Percentiles rank a stretch among this genome's conserved stretches.
These are phyloP conservation scores for Ceratorhiza oryzae-sativae DNA, from an alignment of 1,284 basidiomycete species.

Conservation along the genomic window DNA sequence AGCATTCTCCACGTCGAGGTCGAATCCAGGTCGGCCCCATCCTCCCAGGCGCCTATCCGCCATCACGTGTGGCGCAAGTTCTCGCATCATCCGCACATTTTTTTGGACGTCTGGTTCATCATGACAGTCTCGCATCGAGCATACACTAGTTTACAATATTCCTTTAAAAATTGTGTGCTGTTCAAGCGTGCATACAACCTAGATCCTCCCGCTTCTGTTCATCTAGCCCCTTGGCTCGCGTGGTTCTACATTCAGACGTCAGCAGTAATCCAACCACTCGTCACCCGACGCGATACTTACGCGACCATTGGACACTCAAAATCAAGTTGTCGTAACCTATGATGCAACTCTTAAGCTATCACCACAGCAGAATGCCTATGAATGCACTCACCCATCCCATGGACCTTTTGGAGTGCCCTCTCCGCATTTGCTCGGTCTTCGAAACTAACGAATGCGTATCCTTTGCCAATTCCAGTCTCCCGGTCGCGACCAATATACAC, in stretches of 20 bases:
- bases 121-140: neutral
- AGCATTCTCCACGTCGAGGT: conserved; percentile 28
- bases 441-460: conserved; percentile 96
- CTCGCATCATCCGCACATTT: neutral
- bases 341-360: neutral
- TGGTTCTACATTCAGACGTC: conserved; percentile 34
- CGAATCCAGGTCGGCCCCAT: neutral
- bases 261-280: neutral
- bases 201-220: neutral
- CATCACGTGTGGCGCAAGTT: neutral
- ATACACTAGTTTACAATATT: neutral
- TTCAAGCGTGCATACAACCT: neutral
- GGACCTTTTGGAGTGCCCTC: conserved; percentile 89
- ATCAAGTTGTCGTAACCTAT: conserved; percentile 82
- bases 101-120: neutral
- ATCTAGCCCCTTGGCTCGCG: conserved; percentile 29
- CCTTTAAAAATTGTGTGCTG: neutral
- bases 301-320: conserved; percentile 87
- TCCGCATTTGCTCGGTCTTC: conserved; percentile 84
- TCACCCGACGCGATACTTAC: conserved; percentile 55
- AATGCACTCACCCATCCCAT: conserved; percentile 73
- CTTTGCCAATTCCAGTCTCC: conserved; percentile 94
- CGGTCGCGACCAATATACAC: conserved; percentile 96
- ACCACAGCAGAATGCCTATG: neutral
- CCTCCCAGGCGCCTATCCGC: neutral